Percentiles rank a stretch among this genome's conserved stretches.
These are phyloP conservation scores for Aschersonia sp. DNA, from an alignment of 2,329 filamentous ascomycete genomes.

Conservation along the genomic window DNA sequence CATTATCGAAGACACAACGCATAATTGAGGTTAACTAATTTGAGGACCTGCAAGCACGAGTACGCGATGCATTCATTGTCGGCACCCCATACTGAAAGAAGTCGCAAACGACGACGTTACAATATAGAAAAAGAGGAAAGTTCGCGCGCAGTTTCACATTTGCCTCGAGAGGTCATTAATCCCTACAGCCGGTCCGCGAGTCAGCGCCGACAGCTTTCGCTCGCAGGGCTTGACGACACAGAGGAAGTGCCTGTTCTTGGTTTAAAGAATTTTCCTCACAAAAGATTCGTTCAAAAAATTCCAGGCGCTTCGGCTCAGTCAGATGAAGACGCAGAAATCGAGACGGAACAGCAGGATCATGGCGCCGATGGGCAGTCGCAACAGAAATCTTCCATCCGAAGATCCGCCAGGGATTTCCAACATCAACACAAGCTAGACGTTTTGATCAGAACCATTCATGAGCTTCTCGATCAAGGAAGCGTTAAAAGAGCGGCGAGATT, in stretches of 20 bases:
- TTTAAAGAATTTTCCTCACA: conserved; percentile 36
- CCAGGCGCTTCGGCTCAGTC: background rate
- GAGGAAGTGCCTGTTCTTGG: conserved; percentile 26
- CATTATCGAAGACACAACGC: too few relatives aligned
- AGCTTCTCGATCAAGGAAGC: conserved; percentile 56
- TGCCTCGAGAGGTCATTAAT: conserved; percentile 28
- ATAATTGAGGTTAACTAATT: too few relatives aligned
- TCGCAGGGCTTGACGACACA: conserved; percentile 36
- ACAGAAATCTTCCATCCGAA: background rate
- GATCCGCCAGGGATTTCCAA: conserved; percentile 8
- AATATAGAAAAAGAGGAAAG: background rate
- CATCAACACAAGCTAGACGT: conserved; percentile 42
- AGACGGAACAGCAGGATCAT: background rate
- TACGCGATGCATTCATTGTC: too few relatives aligned
- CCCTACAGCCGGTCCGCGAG: conserved; percentile 38
- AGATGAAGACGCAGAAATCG: conserved; percentile 27
- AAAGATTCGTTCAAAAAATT: conserved; percentile 10
- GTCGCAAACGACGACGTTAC: background rate
- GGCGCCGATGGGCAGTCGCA: background rate
- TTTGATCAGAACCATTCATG: conserved; percentile 56
- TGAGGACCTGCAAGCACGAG: too few relatives aligned
- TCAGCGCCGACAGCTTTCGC: conserved; percentile 35
- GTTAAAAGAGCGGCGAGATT: conserved; percentile 58
- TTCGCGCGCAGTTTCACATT: conserved; percentile 5
- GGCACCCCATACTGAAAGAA: background rate